Base-by-base conservation (phyloP, 345 rosid genomes). In the Mercurialis annua region DNA sequence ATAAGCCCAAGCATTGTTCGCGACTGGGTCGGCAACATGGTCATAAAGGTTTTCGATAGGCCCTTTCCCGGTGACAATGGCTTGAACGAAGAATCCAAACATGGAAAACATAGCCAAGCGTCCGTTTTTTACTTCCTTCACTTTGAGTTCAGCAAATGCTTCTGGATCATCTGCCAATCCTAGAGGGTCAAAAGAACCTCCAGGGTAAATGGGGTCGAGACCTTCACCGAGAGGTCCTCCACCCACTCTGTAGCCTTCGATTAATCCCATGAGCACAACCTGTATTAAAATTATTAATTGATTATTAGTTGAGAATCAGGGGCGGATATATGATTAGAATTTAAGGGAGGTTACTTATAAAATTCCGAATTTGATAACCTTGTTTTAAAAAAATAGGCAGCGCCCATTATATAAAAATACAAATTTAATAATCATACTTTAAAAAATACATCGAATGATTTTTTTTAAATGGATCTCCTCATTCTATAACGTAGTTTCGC, bases 161-260 rank as follows among this genome's bases (percentile, higher is more conserved):
- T 93, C 96, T 1, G 97, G 98, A n/a, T 89, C 97, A 69, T 87
- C 96, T 1, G 96, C 98, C 73, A 93, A 62, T 24, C 94, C 94
- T 27, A 93, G 84, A 11, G 96, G 92, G 83, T 90, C 98, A 49
- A 92, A 92, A 1, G 97, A 85, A 62, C 98, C 98, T n/a, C 97
- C 98, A 0, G 97, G 98, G 85, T 93, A 93, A 59, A 93, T 76
- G 18, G 96, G 97, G 85, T 93, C 97, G 5, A 88, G 96, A 3
- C 97, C 97, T 81, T 93, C 97, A 1, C 97, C 97, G 0, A 90
- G 88, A 3, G 98, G 98, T 16, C 98, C 98, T 46, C 98, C 97
- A 29, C 98, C 98, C 42, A 93, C 70, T 71, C 97, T 79, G 92
- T 93, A 93, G 2, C 98, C 98, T 78, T 93, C 98, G 4, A 92